Evolutionary conservation across 768 basidiomycete species (phyloP), one percentile per base, ranked within the genome.

Genomic region (Ephemerocybe angulata): DNA sequence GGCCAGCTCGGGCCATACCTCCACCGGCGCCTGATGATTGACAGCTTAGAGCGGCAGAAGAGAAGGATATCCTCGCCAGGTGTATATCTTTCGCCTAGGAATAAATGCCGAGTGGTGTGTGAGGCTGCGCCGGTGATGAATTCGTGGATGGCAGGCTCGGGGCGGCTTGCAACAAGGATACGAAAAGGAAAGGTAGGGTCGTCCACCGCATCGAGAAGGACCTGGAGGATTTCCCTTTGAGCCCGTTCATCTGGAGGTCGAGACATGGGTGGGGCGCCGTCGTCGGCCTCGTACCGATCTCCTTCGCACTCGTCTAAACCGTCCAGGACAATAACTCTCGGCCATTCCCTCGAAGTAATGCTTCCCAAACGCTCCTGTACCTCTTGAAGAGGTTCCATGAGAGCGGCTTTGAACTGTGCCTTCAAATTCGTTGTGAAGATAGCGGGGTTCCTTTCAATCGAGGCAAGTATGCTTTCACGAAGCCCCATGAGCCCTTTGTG

Each of bases 251-350:
- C 29, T 5, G n/a, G 7, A 7, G 6, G 10, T 10, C 38, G 38
- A 41, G 38, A 41, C 7, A 7, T 19, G 7, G 7, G 7, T 8
- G 38, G n/a, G n/a, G n/a, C n/a, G n/a, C n/a, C n/a, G n/a, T n/a
- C n/a, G n/a, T n/a, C n/a, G n/a, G n/a, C n/a, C 21, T 43, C 21
- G 42, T 43, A 43, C 22, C 25, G 42, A 12, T 43, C 42, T 19
- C 46, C 59, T 12, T 47, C 10, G 41, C 55, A 54, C 25, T 57
- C 59, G 40, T 60, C 55, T 3, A 60, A n/a, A 11, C 59, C 59
- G 31, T 60, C 59, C 17, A 57, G 50, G 10, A 60, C 30, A 43
- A 54, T 37, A 15, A 33, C 44, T 29, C 27, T 46, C 27, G 53
- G 53, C 42, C 42, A n/a, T n/a, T n/a, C n/a, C n/a, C n/a, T n/a